Conservation (phyloP, 345 rosid species). For the Euclidium syriacum region DNA sequence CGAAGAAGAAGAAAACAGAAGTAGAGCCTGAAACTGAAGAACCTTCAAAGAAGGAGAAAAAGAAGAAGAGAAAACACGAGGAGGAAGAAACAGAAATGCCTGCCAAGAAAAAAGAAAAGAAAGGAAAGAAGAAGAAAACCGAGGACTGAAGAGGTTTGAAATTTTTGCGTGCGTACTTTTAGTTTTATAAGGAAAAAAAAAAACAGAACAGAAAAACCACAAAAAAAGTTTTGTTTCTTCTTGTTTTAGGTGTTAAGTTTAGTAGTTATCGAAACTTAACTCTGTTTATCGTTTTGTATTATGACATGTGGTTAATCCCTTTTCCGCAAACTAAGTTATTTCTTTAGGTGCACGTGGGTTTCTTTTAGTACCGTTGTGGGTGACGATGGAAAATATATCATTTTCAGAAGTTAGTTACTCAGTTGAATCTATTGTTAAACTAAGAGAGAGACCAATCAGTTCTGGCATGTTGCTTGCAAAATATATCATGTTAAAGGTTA, state of each 20-base stretch:
- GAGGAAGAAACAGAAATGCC: slow-evolving; percentile 16
- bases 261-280: no score
- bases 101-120: slow-evolving; percentile 28
- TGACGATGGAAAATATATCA: no score
- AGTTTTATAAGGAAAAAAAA: neutral
- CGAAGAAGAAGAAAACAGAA: slow-evolving; percentile 36
- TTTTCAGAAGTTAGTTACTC: no score
- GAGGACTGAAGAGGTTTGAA: slow-evolving; percentile 12
- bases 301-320: neutral
- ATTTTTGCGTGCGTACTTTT: neutral
- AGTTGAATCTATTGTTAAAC: no score
- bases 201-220: no score
- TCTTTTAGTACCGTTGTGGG: no score
- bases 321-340: no score
- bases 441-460: no score
- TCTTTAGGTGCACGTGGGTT: no score
- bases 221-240: neutral
- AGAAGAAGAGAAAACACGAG: slow-evolving; percentile 46
- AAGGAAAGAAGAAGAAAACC: slow-evolving; percentile 36
- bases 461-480: no score
- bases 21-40: slow-evolving; percentile 31
- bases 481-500: no score
- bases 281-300: neutral
- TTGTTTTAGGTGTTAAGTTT: neutral
- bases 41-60: slow-evolving; percentile 41